phyloP scores from a whole-genome alignment of 2,329 filamentous ascomycete species.

The Ophiostoma triangulosporum region DNA sequence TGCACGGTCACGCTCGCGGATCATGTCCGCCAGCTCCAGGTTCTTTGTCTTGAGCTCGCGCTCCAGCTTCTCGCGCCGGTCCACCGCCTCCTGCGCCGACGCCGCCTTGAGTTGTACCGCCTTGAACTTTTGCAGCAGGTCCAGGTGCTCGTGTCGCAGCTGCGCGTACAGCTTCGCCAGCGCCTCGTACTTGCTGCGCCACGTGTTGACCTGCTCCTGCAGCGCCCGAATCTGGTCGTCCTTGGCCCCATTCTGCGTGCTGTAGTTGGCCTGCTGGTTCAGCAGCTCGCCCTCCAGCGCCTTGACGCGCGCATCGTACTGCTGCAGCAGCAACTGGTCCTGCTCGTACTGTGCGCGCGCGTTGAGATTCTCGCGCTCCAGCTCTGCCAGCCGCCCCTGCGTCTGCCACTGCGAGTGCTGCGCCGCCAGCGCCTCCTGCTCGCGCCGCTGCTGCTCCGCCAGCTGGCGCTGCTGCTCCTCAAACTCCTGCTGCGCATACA shows the following conservation, averaged over 20 bases:
- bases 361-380: constrained; percentile 89
- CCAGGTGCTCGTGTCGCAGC: constrained; percentile 84
- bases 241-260: constrained; percentile 74
- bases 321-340: constrained; percentile 93
- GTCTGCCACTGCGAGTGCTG: constrained; percentile 91
- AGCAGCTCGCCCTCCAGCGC: constrained; percentile 75
- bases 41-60: constrained; percentile 99
- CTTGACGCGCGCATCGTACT: constrained; percentile 92
- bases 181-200: constrained; percentile 93
- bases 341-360: constrained; percentile 90
- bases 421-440: constrained; percentile 76
- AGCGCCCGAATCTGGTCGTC: constrained; percentile 88
- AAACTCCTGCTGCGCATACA: constrained; percentile 86
- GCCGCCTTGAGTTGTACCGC: constrained; percentile 89
- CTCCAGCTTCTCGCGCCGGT: constrained; percentile 85
- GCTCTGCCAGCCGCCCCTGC: constrained; percentile 85
- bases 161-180: constrained; percentile 96
- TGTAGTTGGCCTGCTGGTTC: constrained; percentile 69
- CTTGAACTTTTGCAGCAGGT: constrained; percentile 93
- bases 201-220: constrained; percentile 95
- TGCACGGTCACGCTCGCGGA: constrained; percentile 85
- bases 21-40: constrained; percentile 97
- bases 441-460: constrained; percentile 76
- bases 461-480: constrained; percentile 85
- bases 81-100: constrained; percentile 92